phyloP scores from a whole-genome alignment of 768 basidiomycete genomes.

The Pleurotus ostreatus region DNA sequence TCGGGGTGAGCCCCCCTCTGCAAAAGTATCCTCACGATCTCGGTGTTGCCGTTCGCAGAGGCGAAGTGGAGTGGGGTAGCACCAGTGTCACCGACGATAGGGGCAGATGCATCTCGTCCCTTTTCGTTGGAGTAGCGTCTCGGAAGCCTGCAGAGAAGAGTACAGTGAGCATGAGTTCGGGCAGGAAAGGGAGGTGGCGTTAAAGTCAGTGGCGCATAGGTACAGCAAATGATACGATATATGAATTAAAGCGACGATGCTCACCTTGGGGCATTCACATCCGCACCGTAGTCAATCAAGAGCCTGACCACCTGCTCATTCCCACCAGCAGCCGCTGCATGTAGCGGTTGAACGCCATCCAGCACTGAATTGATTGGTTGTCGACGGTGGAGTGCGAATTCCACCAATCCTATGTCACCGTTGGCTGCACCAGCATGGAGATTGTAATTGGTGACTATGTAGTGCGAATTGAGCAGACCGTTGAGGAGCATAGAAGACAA shows the following conservation, averaged over 20 bases:
- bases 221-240: not conserved
- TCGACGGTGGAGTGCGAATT: constrained; percentile 89
- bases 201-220: constrained; percentile 1
- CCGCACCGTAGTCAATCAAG: constrained; percentile 91
- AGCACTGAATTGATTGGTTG: constrained; percentile 96
- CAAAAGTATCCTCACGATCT: constrained; percentile 75
- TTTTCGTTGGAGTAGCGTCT: constrained; percentile 71
- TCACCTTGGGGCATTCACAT: constrained; percentile 93
- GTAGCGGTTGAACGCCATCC: constrained; percentile 94
- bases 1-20: constrained; percentile 80
- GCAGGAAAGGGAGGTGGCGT: constrained; percentile 10
- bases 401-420: constrained; percentile 89
- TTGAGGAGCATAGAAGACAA: not conserved
- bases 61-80: constrained; percentile 97
- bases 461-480: constrained; percentile 10
- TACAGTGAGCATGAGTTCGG: not conserved
- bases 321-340: constrained; percentile 91
- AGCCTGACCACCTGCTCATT: constrained; percentile 84
- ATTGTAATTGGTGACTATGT: constrained; percentile 68
- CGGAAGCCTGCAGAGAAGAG: constrained; percentile 46
- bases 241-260: constrained; percentile 18
- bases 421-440: constrained; percentile 74
- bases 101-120: constrained; percentile 58
- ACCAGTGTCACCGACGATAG: constrained; percentile 80
- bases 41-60: constrained; percentile 87